Evolutionary conservation across 441 rosid genomes (phyloP).

Genomic region (Pelargonium exstipulatum): DNA sequence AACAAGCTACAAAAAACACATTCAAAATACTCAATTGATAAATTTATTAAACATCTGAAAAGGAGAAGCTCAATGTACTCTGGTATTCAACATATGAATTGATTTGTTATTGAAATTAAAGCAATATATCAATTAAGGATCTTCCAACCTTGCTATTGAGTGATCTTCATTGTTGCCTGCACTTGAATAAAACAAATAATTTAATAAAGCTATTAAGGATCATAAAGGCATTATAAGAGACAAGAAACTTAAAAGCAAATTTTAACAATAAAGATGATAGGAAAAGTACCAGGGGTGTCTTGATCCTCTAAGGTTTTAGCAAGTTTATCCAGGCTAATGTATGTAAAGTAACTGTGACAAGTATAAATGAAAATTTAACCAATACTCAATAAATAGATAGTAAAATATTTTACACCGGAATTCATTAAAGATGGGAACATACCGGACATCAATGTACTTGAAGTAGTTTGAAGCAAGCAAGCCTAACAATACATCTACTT

Average conservation of each 20-base stretch:
- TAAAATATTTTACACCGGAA: neutral
- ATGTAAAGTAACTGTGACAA: constrained; percentile 64
- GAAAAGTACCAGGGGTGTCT: constrained; percentile 34
- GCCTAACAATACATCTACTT: constrained; percentile 39
- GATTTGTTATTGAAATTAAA: neutral
- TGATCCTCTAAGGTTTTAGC: constrained; percentile 44
- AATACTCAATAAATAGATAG: neutral
- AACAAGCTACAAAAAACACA: neutral
- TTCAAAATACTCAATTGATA: neutral
- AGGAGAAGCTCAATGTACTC: neutral
- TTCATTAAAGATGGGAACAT: constrained; percentile 20
- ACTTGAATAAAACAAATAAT: constrained; percentile 10
- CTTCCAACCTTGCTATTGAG: constrained; percentile 53
- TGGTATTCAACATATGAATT: neutral
- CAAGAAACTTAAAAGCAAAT: neutral
- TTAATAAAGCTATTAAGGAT: constrained; percentile 4
- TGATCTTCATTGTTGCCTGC: constrained; percentile 26
- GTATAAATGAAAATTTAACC: constrained; percentile 5
- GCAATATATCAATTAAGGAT: too few species aligned
- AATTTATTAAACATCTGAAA: neutral
- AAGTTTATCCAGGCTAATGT: constrained; percentile 66
- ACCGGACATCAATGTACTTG: constrained; percentile 75
- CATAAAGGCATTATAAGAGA: neutral
- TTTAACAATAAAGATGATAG: neutral
- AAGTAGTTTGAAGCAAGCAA: constrained; percentile 65